Evolutionary conservation across 2,329 filamentous ascomycete genomes (phyloP).

Genomic region (Stemphylium beticola): DNA sequence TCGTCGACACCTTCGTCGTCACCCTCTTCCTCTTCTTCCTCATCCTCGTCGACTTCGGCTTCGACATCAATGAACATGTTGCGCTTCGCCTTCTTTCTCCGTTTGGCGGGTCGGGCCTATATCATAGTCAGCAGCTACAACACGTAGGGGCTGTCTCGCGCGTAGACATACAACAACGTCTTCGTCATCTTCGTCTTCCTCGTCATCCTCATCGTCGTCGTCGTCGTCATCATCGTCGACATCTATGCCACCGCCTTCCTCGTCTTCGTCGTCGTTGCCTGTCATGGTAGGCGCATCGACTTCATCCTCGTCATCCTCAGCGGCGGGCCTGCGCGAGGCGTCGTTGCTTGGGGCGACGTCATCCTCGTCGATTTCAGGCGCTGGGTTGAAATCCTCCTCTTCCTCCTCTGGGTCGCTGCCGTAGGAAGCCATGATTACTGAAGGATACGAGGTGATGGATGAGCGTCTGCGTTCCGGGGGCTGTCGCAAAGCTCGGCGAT

Average conservation of each 20-base stretch:
- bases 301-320: constrained; percentile 47
- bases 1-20: constrained; percentile 87
- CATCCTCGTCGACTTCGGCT: constrained; percentile 94
- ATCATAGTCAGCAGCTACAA: constrained; percentile 23
- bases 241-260: constrained; percentile 58
- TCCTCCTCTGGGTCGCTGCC: constrained; percentile 53
- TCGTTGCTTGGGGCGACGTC: constrained; percentile 35
- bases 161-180: constrained; percentile 43
- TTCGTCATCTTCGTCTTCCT: constrained; percentile 69
- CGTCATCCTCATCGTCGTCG: constrained; percentile 62
- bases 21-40: constrained; percentile 79
- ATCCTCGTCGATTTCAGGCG: constrained; percentile 72
- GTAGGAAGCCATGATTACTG: constrained; percentile 38
- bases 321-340: constrained; percentile 37
- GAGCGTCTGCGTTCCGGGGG: constrained; percentile 10
- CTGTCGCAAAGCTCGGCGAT: constrained; percentile 15
- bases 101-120: constrained; percentile 77
- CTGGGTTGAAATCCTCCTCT: constrained; percentile 90
- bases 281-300: constrained; percentile 41
- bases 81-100: constrained; percentile 72
- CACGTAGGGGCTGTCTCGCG: neutral
- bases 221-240: constrained; percentile 64
- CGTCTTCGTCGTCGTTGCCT: constrained; percentile 55
- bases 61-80: constrained; percentile 96
- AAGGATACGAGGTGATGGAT: constrained; percentile 7